phyloP scores from a whole-genome alignment of 2,329 filamentous ascomycete species.

The Colletotrichum karsti region DNA sequence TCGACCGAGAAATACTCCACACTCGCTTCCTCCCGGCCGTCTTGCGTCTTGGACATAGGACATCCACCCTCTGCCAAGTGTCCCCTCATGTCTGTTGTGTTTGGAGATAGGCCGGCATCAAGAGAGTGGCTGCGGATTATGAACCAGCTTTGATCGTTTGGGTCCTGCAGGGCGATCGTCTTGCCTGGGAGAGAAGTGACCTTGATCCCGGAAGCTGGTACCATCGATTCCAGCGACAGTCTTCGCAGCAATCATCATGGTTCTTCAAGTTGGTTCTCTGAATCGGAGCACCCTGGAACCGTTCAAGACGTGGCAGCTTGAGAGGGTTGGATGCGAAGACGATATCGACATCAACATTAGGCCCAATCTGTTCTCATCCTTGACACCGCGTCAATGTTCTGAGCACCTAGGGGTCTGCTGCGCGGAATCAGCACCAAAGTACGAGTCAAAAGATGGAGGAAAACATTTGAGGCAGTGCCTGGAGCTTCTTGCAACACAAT shows the following conservation, averaged over 20 bases:
- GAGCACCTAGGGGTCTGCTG: background rate
- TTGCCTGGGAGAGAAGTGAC: background rate
- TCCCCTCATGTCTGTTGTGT: background rate
- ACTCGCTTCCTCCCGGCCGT: background rate
- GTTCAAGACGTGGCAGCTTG: conserved; percentile 16
- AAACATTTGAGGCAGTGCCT: background rate
- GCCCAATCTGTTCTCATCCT: conserved; percentile 6
- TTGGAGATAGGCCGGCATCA: background rate
- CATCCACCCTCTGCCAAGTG: background rate
- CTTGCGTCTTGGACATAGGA: background rate
- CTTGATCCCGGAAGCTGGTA: background rate
- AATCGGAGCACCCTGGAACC: conserved; percentile 15
- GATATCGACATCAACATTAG: background rate
- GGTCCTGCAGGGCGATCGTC: background rate
- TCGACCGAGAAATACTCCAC: background rate
- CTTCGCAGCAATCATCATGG: background rate
- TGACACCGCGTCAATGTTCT: background rate
- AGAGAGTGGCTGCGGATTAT: conserved; percentile 9
- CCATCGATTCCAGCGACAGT: background rate
- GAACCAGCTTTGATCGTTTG: background rate
- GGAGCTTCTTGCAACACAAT: background rate
- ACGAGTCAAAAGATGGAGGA: background rate
- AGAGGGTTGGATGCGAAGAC: background rate
- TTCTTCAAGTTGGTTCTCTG: conserved; percentile 21
- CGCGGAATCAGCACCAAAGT: background rate